Evolutionary conservation across 1,139 yeast genomes (phyloP), one percentile per base, ranked within the genome.

Genomic region (Meyerozyma smithsonii): DNA sequence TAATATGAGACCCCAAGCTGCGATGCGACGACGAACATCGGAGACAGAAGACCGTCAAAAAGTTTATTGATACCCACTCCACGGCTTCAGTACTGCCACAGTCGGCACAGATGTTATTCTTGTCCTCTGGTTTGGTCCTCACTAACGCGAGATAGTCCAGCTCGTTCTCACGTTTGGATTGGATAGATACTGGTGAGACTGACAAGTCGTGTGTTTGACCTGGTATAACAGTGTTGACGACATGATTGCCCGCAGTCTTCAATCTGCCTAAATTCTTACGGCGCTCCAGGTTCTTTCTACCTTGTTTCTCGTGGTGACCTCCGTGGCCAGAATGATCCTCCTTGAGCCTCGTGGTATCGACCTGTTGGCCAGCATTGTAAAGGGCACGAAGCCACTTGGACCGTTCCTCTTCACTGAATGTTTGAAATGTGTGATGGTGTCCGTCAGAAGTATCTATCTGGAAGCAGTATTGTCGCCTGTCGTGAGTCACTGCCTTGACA

Each of bases 1-100:
- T 64, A 8, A 77, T 62, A 43, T 71, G 74, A 3, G 79, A 66
- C 0, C 83, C 82, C 48, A 77, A 58, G 36, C 66, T 66, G 37
- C 83, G 54, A 49, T 77, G 83, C 35, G 74, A 67, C 2, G 80
- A 74, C 0, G 96, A 83, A 54, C 97, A 90, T 37, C 83, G 81
- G 32, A 88, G 81, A 59, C 97, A 90, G 32, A 90, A 69, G 8
- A 84, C 77, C 18, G 81, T 79, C 42, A 88, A 63, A 38, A 84
- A 63, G 53, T 86, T 90, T 46, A 88, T 69, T 0, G 96, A 85
- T 4, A 90, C 76, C 97, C 97, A 90, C 52, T 89, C 97, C 8
- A 87, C 95, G 24, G 74, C 64, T 8, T 74, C 78, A 0, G 64
- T 52, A 3, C 77, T 56, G 0, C 84, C 83, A 66, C 97, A 90